Evolutionary conservation across 139 green algal species (phyloP).

Genomic region (Ulvella scutata): DNA sequence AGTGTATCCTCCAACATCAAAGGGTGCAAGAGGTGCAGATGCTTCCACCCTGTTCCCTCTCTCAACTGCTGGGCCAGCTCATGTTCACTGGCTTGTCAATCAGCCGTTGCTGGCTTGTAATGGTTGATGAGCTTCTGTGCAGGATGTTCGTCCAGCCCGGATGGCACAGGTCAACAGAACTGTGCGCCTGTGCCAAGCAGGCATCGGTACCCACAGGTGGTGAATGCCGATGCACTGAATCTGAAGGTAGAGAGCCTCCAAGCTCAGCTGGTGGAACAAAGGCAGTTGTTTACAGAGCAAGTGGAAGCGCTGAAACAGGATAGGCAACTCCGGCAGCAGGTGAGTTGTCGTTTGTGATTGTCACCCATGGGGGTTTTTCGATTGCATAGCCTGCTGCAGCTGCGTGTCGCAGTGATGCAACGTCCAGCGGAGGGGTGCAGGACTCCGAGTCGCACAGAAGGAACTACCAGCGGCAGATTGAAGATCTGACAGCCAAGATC

Average conservation of each 20-base stretch:
- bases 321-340: constrained; percentile 40
- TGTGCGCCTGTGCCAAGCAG: constrained; percentile 31
- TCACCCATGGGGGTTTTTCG: too few species aligned
- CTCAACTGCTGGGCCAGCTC: too few species aligned
- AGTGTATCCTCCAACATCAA: neutral
- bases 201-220: constrained; percentile 43
- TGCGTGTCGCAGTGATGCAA: too few species aligned
- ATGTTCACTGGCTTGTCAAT: neutral
- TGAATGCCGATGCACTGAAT: constrained; percentile 44
- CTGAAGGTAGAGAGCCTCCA: constrained; percentile 65
- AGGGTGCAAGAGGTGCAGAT: neutral
- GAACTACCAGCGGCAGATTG: constrained; percentile 19
- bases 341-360: neutral
- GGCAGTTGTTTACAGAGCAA: constrained; percentile 51
- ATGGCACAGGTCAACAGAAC: neutral
- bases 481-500: constrained; percentile 29
- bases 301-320: constrained; percentile 60
- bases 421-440: too few species aligned
- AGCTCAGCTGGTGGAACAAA: constrained; percentile 56
- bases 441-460: constrained; percentile 44
- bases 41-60: too few species aligned
- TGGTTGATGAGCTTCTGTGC: neutral
- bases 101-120: neutral
- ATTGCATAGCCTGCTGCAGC: too few species aligned
- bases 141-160: neutral